A percentile compares a stretch with the other conserved stretches of the same genome.
These are phyloP conservation scores for Penicillium sp. DNA, from an alignment of 2,329 filamentous ascomycete genomes.

Conservation along the genomic window DNA sequence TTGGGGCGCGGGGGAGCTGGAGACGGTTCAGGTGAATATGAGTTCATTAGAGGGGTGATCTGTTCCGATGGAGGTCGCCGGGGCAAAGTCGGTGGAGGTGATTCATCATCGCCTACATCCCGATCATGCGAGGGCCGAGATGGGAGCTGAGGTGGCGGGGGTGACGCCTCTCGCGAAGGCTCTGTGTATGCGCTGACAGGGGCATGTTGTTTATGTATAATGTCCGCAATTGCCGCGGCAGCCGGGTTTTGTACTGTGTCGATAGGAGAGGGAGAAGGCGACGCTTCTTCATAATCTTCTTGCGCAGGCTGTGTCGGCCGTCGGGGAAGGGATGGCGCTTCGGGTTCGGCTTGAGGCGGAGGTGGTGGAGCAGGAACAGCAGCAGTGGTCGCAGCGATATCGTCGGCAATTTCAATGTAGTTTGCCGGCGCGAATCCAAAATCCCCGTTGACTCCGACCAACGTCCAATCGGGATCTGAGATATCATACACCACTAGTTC, in stretches of 20 bases:
- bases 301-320: slow-evolving; percentile 25
- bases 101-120: slow-evolving; percentile 54
- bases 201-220: slow-evolving; percentile 43
- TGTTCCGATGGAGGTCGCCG: slow-evolving; percentile 60
- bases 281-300: slow-evolving; percentile 27
- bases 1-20: slow-evolving; percentile 41
- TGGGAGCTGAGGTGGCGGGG: slow-evolving; percentile 35
- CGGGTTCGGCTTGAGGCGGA: slow-evolving; percentile 35
- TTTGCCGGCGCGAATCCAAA: slow-evolving; percentile 95
- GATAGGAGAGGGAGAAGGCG: slow-evolving; percentile 37
- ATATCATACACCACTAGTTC: slow-evolving; percentile 81
- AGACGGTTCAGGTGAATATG: slow-evolving; percentile 56
- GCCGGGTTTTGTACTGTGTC: slow-evolving; percentile 51
- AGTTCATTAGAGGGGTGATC: slow-evolving; percentile 57
- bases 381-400: slow-evolving; percentile 49
- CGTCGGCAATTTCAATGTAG: slow-evolving; percentile 76
- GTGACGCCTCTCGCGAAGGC: slow-evolving; percentile 30
- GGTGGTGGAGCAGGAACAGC: slow-evolving; percentile 23
- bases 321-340: slow-evolving; percentile 40
- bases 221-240: slow-evolving; percentile 58
- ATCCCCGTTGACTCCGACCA: slow-evolving; percentile 80
- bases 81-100: slow-evolving; percentile 55
- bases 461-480: slow-evolving; percentile 93
- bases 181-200: slow-evolving; percentile 28
- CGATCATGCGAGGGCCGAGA: slow-evolving; percentile 63